Base-by-base conservation (phyloP, 345 rosid species). In the Eucalyptus dawsonii region DNA sequence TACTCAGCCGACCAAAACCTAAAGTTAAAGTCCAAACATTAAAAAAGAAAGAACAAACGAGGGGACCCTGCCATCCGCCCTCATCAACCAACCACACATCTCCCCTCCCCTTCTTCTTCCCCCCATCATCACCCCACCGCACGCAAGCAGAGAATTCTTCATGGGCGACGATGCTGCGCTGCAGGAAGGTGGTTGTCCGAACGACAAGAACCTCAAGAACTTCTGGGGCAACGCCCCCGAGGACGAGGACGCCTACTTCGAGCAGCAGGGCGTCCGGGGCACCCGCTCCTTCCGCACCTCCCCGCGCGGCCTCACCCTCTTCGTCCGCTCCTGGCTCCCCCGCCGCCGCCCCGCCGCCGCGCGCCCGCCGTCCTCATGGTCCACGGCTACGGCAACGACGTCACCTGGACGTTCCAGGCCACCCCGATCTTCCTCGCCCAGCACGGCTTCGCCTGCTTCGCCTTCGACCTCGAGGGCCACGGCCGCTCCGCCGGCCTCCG, bases 371-470 rank as follows among this genome's bases (percentile, higher is more conserved):
- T 96, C 94, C 94, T 91, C 86, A 95, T 95, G 95, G 94, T 97
- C 89, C 99, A 97, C 85, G 98, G 99, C 86, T 97, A 95, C 72
- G 96, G 96, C 65, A 96, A 96, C 88, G 96, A 96, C 95, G 88
- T 95, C 86, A 94, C 97, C 94, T 97, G 97, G 97, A 95, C 96
- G 0, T 95, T 96, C 90, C 99, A 96, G 76, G 80, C 94, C 86
- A 96, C 97, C 3, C 87, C 96, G 5, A 94, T 96, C 92, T 95
- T 94, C 90, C 95, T 97, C 12, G 98, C 97, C 65, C 94, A 94
- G 91, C 92, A 86, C 92, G 99, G 97, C 51, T 97, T 96, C 72
- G 98, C 97, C 88, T 96, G 97, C 90, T 96, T 96, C 85, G 95
- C 93, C 44, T 91, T 95, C n/a, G 99, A 96, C 94, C 92, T 97